Evolutionary conservation across 2,329 filamentous ascomycete species (phyloP), one percentile per base, ranked within the genome.

Genomic region (Cladobotryum mycophilum): DNA sequence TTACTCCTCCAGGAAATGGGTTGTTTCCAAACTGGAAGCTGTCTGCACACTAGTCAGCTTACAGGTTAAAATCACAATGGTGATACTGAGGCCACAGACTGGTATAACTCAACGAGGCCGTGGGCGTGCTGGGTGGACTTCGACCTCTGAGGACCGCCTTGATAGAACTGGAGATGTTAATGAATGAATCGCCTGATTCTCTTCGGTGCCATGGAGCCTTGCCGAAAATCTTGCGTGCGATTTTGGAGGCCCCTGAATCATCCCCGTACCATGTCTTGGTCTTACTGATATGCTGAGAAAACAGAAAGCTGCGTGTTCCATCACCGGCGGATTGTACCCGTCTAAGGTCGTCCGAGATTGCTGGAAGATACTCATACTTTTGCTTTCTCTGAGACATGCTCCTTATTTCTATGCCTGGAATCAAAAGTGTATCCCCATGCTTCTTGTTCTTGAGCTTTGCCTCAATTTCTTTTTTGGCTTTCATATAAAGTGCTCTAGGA

Each of bases 91-190:
- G 20, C 7, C 25, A 53, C 51, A 35, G 54, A 60, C 54, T 52
- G 33, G 22, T 11, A 40, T 22, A 35, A 14, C 43, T 17, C 58
- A 60, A 15, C 37, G 37, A n/a, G 5, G 61, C 56, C 2, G 49
- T 49, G 14, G 67, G 65, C 1, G 64, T 67, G 6, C 55, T 54
- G 15, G 63, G 61, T 2, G 67, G 68, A 4, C 68, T 70, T 20
- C 57, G 56, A 14, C 68, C 69, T n/a, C 62, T 64, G 36, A 74
- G 60, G 5, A 72, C 58, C 9, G 71, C 67, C 25, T 66, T 63
- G 8, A 74, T 55, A 3, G 72, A 75, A 53, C 72, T 75, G 9
- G 69, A 63, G n/a, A 67, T 62, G 46, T 66, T 74, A 53, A 57
- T 66, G 18, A 61, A 56, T 0, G 73, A 73, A 3, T 65, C 65